phyloP scores from a whole-genome alignment of 2,329 filamentous ascomycete species.

The Didymosphaeria variabile region DNA sequence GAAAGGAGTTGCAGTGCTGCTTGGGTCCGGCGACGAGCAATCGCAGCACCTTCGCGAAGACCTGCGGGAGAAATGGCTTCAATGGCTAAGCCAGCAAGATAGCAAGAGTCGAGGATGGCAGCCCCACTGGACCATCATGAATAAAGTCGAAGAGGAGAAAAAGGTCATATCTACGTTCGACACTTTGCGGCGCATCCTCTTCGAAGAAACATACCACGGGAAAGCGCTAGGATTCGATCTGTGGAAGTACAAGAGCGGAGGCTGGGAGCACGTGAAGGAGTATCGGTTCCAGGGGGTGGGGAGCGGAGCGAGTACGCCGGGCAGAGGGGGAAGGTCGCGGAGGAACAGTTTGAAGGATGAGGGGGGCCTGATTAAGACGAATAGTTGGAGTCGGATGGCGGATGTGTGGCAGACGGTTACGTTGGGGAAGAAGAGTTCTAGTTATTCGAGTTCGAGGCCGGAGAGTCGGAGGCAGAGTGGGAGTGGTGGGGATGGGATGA shows the following conservation, averaged over 20 bases:
- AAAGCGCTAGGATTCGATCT: constrained; percentile 51
- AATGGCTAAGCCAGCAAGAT: constrained; percentile 55
- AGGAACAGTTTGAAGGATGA: constrained; percentile 2
- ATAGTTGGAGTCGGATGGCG: constrained; percentile 4
- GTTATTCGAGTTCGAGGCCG: not conserved
- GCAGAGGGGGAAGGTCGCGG: constrained; percentile 4
- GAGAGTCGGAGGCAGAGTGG: not conserved
- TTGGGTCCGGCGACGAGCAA: constrained; percentile 43
- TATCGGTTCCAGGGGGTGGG: constrained; percentile 42
- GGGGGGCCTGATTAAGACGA: constrained; percentile 11
- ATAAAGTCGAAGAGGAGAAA: constrained; percentile 55
- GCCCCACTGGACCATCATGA: constrained; percentile 59
- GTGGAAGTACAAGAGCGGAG: constrained; percentile 54
- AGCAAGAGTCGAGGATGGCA: constrained; percentile 46
- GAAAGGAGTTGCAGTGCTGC: constrained; percentile 52
- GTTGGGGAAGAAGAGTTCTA: not conserved
- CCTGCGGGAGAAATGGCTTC: constrained; percentile 50
- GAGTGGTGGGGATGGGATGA: not conserved
- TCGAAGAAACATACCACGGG: constrained; percentile 43
- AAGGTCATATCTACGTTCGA: constrained; percentile 49
- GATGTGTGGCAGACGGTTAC: constrained; percentile 15
- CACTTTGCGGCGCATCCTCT: constrained; percentile 44
- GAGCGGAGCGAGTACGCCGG: not conserved
- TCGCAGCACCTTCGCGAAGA: constrained; percentile 46
- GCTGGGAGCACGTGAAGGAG: constrained; percentile 51